Percentiles rank a stretch among this genome's conserved stretches.
These are phyloP conservation scores for Gymnopilus junonius DNA, from an alignment of 768 basidiomycete genomes.

Conservation along the genomic window DNA sequence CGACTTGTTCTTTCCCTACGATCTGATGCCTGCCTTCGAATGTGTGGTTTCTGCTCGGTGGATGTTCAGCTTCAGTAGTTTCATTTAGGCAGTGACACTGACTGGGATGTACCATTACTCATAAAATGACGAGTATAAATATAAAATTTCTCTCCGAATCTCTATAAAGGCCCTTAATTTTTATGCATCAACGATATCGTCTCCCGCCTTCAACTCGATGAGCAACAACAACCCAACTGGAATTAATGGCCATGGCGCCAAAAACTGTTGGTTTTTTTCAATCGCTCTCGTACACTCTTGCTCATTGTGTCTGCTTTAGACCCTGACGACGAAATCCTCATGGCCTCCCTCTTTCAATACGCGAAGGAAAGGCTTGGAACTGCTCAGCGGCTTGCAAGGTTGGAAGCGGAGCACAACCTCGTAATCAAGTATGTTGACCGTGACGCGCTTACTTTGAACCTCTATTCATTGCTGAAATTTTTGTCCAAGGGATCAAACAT, in stretches of 20 bases:
- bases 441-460: not conserved
- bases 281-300: not conserved
- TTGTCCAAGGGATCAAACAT: constrained; percentile 12
- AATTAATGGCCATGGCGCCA: constrained; percentile 19
- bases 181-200: not conserved
- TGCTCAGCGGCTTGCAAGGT: constrained; percentile 4
- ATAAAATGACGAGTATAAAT: not conserved
- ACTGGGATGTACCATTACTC: not conserved
- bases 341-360: constrained; percentile 16
- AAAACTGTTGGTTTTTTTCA: constrained; percentile 13
- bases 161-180: not conserved
- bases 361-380: constrained; percentile 18
- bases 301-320: constrained; percentile 5
- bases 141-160: not conserved
- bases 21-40: not conserved
- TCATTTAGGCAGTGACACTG: not conserved
- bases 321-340: constrained; percentile 18
- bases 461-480: not conserved
- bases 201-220: not conserved
- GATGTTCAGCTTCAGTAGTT: not conserved
- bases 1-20: not conserved
- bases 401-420: constrained; percentile 2
- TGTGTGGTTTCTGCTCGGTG: not conserved
- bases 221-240: constrained; percentile 18
- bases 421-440: constrained; percentile 4